Evolutionary conservation across 805 yeast species (phyloP), one percentile per base, ranked within the genome.

Genomic region (Pichia nanzhaoensis): DNA sequence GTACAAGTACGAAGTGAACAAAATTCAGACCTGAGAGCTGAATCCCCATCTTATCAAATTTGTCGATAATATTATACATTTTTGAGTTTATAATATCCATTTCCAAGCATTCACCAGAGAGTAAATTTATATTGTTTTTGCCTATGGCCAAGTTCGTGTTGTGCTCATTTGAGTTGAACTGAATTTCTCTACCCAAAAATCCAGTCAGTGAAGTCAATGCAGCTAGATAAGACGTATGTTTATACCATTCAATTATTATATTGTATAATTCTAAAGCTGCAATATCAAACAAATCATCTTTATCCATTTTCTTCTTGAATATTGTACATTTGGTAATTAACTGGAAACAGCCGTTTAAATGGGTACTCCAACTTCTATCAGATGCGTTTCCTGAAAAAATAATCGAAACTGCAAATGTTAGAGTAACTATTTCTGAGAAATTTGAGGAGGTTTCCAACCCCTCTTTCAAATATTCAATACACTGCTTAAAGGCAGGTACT

Each of bases 301-400:
- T 8, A 1, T 45, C 19, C 5, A 35, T 40, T 14, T 18, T 13
- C 9, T 24, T 7, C 5, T 31, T 40, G n/a, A 48, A 13, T 1
- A n/a, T 6, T n/a, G 32, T 18, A 5, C 46, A 38, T 20, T 43
- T 45, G 7, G n/a, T 35, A 4, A 50, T 30, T 27, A 48, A 32
- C 32, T 45, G 46, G 28, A 38, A 35, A 17, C 51, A 36, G 10
- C 50, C 51, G 20, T 37, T 27, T 32, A 50, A 45, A 34, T 49
- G 50, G 13, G 47, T 42, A 16, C 46, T 45, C 52, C 52, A 45
- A 20, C 43, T 45, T 30, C 34, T 28, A 39, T 48, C 45, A n/a
- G 36, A 21, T 5, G 33, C 39, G 35, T 50, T 50, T 10, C 48
- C 51, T 18, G 45, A 45, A 34, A 50, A 46, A 4, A 48, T 37